Evolutionary conservation across 495 filamentous ascomycete genomes (phyloP), one percentile per base, ranked within the genome.

Genomic region (Daldinia grandis): DNA sequence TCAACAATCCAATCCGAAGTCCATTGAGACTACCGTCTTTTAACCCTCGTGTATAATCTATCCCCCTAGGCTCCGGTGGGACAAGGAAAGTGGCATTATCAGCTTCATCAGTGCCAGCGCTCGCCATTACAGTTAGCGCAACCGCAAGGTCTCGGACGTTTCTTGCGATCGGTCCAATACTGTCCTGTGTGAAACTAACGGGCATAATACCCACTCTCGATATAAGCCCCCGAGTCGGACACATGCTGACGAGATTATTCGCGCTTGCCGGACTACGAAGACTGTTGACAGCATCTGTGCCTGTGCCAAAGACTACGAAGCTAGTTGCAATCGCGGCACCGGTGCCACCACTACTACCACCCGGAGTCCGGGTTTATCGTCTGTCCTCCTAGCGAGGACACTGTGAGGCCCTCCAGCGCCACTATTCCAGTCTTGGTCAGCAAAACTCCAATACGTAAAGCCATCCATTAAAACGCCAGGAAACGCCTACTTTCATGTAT

Each of bases 271-370:
- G 89, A 47, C 84, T 89, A 1, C 89, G 76, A 1, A 90, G 72
- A 3, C 84, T 87, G 61, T 91, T 91, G 24, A 90, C 83, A 2
- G 89, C 90, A 64, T 92, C 89, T 3, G 87, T 87, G 0, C 89
- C 89, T 25, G 84, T 86, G 0, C 85, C 88, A 8, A 86, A 76
- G 0, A 91, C 74, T 0, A 83, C 85, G 49, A 90, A 81, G 51
- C 82, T 86, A 1, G 87, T 78, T n/a, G 87, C 87, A 17, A 92
- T 75, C 1, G 86, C 87, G 0, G 86, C 89, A 0, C 84, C 88
- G 3, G 87, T 87, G 0, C 89, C 89, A 8, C 88, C 88, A 19
- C 86, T 89, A 30, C 86, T 88, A 0, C 89, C 90, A 12, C 89
- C 89, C 0, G 90, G 87, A 0, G 88, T 91, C 12, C 89, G 82